Base-by-base conservation (phyloP, 495 filamentous ascomycete genomes). In the Hamigera avellanea region DNA sequence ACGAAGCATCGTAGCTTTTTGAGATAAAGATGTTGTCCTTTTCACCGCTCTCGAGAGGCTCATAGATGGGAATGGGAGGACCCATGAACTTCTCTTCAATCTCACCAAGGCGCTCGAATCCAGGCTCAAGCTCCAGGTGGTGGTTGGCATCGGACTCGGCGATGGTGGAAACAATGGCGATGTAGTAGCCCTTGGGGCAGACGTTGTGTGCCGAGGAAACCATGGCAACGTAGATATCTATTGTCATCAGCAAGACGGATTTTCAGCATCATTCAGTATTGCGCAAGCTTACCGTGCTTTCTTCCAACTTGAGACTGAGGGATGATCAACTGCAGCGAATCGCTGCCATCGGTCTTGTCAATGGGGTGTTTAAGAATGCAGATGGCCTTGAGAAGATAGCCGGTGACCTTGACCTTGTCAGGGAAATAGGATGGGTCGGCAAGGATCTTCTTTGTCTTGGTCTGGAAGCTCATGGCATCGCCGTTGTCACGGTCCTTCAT, bases 51-150 rank as follows among this genome's bases (percentile, higher is more conserved):
- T 85, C 84, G 35, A 93, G 53, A 25, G 91, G 91, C 66, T 94
- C 87, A 56, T 95, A 96, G 29, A 99, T 68, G 6, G 88, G 86
- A 43, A 94, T 93, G 6, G 88, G 80, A 8, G 84, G 65, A 30
- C 84, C 82, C 83, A 94, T 86, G 67, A 95, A 96, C 62, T 87
- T 91, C 72, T 96, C 93, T 62, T 96, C 87, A 43, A 94, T 91
- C 45, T 73, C 74, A 41, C 93, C 91, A 17, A 99, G 80, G 40
- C 91, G 78, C 54, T 96, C 87, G 43, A 99, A 82, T 39, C 91
- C 91, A 15, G 88, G 80, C 56, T 88, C 81, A 3, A 99, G 78
- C 64, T 99, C 91, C 17, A 94, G 59, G 58, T 96, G 93, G 64
- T 93, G 88, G 70, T 99, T 96, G 41, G 81, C 78, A 42, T 76